Evolutionary conservation across 2,329 filamentous ascomycete species (phyloP), one percentile per base, ranked within the genome.

Genomic region (Cladophialophora yegresii): DNA sequence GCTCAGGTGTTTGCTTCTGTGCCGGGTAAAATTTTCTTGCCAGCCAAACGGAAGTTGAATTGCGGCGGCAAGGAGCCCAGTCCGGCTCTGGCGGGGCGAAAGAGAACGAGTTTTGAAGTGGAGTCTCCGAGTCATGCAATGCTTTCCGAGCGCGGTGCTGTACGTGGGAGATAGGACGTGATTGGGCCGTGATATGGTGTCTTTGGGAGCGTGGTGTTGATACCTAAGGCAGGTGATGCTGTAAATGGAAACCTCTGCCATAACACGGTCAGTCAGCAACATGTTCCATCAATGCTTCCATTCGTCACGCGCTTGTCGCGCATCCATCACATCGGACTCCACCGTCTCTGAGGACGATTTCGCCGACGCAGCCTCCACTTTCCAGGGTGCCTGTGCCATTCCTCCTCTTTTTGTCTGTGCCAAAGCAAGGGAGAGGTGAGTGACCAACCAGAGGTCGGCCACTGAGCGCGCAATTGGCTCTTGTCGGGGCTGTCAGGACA

Each of bases 1-100:
- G 62, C 50, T 40, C 56, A 50, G 62, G 47, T 54, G 55, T 43
- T 62, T 58, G 43, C 55, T 58, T 53, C 58, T 49, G 53, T 58
- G 49, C 54, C 50, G 58, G 65, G 43, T 51, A 61, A 64, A 67
- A 64, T 67, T 67, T 62, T 66, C 64, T 49, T 55, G 51, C 51
- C 56, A 45, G 47, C 54, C 51, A 58, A 62, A 51, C 28, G 55
- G 36, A 64, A 54, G 61, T 33, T 58, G 58, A 50, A 33, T 57
- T 49, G 59, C 56, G 59, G 58, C 64, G 62, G 47, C 57, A 43
- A 59, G 36, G 20, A 33, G 45, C 47, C 55, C 57, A 59, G 57
- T 59, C 57, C 36, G 22, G 49, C 33, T 30, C 12, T 30, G 50
- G 58, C 58, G 58, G 58, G 49, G 58, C 50, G 28, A 61, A 54